These are phyloP conservation scores for Huntiella abstrusa DNA, from an alignment of 2,329 filamentous ascomycete species.

Conservation along the genomic window DNA sequence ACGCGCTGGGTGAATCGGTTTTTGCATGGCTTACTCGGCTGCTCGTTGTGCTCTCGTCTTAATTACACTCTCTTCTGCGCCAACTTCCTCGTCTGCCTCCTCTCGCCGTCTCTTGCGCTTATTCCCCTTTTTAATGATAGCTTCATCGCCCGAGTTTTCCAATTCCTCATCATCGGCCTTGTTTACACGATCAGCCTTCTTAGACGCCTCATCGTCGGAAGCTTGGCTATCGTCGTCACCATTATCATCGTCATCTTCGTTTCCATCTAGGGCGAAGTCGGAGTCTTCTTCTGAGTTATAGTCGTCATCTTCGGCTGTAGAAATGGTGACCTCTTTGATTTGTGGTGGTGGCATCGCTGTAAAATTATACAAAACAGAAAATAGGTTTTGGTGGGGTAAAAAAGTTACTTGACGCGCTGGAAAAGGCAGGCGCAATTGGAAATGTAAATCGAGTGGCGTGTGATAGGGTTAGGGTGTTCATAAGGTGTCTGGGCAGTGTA, in stretches of 20 bases:
- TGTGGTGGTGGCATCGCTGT: slow-evolving; percentile 1
- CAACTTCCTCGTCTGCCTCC: slow-evolving; percentile 31
- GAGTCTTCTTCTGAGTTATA: slow-evolving; percentile 57
- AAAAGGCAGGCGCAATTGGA: too few relatives aligned
- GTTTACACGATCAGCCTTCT: slow-evolving; percentile 15
- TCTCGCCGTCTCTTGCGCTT: slow-evolving; percentile 31
- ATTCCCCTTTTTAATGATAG: slow-evolving; percentile 43
- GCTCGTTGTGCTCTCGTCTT: slow-evolving; percentile 56
- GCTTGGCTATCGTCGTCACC: slow-evolving; percentile 14
- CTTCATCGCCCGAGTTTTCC: slow-evolving; percentile 55
- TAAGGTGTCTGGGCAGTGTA: too few relatives aligned
- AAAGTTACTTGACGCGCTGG: neutral
- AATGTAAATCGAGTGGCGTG: too few relatives aligned
- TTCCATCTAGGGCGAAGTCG: slow-evolving; percentile 46
- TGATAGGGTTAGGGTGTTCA: too few relatives aligned
- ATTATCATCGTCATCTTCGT: slow-evolving; percentile 28
- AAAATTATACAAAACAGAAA: neutral
- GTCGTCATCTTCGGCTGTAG: slow-evolving; percentile 14
- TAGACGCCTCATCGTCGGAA: slow-evolving; percentile 12
- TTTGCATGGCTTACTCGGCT: slow-evolving; percentile 30
- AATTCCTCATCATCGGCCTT: slow-evolving; percentile 19
- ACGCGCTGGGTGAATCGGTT: neutral
- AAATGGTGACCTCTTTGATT: neutral
- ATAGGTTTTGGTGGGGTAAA: neutral
- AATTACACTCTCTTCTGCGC: slow-evolving; percentile 40